Evolutionary conservation across 2,329 filamentous ascomycete genomes (phyloP).

Genomic region (Neonectria neomacrospora): DNA sequence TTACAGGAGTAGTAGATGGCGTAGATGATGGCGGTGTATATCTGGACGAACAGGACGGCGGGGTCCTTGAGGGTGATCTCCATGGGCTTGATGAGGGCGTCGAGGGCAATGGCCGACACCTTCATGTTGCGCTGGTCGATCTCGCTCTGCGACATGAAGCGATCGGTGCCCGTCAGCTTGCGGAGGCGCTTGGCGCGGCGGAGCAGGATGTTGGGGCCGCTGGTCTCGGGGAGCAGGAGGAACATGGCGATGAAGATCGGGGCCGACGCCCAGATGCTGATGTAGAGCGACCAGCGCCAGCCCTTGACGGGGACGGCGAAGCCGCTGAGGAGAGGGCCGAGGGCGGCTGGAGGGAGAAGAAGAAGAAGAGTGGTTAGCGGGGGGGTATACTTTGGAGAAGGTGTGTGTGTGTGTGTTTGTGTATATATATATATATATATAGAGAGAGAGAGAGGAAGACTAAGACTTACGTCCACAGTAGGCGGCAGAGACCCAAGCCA

Average conservation of each 20-base stretch:
- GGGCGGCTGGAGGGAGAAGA: conserved; percentile 55
- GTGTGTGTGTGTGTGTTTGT: too few species aligned
- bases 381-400: too few species aligned
- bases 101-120: conserved; percentile 57
- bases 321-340: conserved; percentile 70
- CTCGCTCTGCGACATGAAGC: conserved; percentile 71
- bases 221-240: conserved; percentile 73
- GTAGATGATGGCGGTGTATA: conserved; percentile 72
- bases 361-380: too few species aligned
- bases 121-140: conserved; percentile 69
- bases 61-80: conserved; percentile 71
- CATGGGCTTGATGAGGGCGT: conserved; percentile 70
- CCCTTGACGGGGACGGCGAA: conserved; percentile 67
- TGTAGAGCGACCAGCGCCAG: conserved; percentile 74
- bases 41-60: conserved; percentile 69
- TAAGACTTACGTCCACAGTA: conserved; percentile 60
- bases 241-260: conserved; percentile 71
- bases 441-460: not conserved
- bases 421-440: conserved; percentile 38
- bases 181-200: conserved; percentile 71
- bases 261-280: conserved; percentile 70
- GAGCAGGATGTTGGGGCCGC: conserved; percentile 67
- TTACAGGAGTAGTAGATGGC: conserved; percentile 68
- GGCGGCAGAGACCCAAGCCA: conserved; percentile 67
- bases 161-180: conserved; percentile 65